These are phyloP conservation scores for Tolypocladium paradoxum DNA, from an alignment of 2,329 filamentous ascomycete genomes.

Conservation along the genomic window DNA sequence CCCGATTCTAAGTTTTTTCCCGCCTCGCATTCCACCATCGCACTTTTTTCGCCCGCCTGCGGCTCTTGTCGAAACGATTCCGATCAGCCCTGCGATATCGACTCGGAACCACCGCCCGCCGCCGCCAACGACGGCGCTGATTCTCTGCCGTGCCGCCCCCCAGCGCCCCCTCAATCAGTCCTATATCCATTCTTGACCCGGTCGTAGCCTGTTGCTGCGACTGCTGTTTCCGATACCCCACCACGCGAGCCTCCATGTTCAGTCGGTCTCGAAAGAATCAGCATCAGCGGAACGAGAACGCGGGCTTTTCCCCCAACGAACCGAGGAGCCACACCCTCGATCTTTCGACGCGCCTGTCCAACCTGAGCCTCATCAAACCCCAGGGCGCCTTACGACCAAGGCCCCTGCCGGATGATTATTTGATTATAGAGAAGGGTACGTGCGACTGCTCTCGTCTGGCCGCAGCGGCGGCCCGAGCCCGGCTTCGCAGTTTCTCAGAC, in stretches of 20 bases:
- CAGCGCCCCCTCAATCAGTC: neutral
- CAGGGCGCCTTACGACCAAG: constrained; percentile 13
- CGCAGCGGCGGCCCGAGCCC: neutral
- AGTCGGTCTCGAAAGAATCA: constrained; percentile 21
- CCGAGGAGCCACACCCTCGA: constrained; percentile 9
- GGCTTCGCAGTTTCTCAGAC: no score
- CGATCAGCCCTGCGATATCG: constrained; percentile 1
- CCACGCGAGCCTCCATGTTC: constrained; percentile 24
- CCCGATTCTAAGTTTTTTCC: constrained; percentile 1
- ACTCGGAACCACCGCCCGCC: neutral
- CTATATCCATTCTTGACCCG: neutral
- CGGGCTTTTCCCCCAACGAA: constrained; percentile 2
- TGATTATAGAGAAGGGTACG: constrained; percentile 31
- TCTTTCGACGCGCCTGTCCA: constrained; percentile 15
- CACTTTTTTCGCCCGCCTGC: neutral
- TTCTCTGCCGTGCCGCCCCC: neutral
- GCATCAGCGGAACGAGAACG: constrained; percentile 13
- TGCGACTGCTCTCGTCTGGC: neutral
- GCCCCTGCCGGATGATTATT: constrained; percentile 18
- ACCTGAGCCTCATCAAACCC: constrained; percentile 18
- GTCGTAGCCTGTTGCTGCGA: neutral
- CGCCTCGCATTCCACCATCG: neutral
- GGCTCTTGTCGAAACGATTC: constrained; percentile 1
- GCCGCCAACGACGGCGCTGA: neutral
- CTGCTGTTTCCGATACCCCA: constrained; percentile 5